phyloP scores from a whole-genome alignment of 1,284 basidiomycete species.

The Pseudozyma tsukubaensis region DNA sequence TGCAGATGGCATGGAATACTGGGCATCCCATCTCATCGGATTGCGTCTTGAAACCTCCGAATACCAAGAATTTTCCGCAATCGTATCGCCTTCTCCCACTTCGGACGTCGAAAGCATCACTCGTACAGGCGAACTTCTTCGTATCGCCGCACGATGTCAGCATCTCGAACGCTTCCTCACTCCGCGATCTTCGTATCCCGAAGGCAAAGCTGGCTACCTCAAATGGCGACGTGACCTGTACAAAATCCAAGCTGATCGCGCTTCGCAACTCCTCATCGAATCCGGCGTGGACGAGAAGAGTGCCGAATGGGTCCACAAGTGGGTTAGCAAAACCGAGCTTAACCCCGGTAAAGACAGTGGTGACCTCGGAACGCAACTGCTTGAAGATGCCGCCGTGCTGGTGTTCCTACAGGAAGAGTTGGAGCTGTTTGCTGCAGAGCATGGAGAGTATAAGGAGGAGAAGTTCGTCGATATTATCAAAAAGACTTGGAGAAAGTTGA shows the following conservation, averaged over 20 bases:
- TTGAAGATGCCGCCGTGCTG: constrained; percentile 66
- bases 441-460: constrained; percentile 52
- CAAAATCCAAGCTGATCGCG: constrained; percentile 58
- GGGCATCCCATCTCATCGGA: constrained; percentile 32
- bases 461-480: constrained; percentile 65
- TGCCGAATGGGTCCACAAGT: constrained; percentile 52
- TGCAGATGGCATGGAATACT: constrained; percentile 59
- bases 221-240: constrained; percentile 65
- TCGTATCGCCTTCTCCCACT: constrained; percentile 22
- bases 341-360: constrained; percentile 50
- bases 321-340: constrained; percentile 65
- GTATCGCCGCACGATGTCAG: constrained; percentile 64
- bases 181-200: constrained; percentile 59
- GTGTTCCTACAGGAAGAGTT: constrained; percentile 64
- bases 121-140: constrained; percentile 40
- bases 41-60: constrained; percentile 37
- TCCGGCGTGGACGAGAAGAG: constrained; percentile 45
- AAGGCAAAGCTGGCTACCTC: constrained; percentile 65
- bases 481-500: constrained; percentile 66
- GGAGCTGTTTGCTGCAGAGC: constrained; percentile 52
- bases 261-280: constrained; percentile 45
- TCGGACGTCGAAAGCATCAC: constrained; percentile 28
- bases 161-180: constrained; percentile 64
- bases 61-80: constrained; percentile 21
- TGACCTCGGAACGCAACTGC: constrained; percentile 55